These are phyloP conservation scores for Melampsora abietis-canadensis DNA, from an alignment of 1,284 basidiomycete genomes.

Conservation along the genomic window DNA sequence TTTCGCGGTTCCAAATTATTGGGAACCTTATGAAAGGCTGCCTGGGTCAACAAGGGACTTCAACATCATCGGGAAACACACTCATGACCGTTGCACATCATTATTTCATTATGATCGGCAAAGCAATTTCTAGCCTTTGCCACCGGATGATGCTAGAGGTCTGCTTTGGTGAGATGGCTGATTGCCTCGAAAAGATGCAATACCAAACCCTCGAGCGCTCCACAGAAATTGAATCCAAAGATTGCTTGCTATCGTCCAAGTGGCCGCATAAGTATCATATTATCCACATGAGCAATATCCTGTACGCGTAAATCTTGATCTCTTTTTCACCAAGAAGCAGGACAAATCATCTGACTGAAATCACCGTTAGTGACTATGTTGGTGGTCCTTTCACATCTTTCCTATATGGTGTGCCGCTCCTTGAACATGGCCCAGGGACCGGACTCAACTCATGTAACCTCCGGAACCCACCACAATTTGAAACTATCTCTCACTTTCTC, in stretches of 20 bases:
- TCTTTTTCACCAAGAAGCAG: background rate
- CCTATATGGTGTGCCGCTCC: background rate
- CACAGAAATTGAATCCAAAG: background rate
- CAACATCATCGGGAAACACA: background rate
- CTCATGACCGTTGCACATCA: background rate
- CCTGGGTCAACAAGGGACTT: background rate
- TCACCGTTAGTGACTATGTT: background rate
- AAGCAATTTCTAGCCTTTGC: background rate
- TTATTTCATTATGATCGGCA: background rate
- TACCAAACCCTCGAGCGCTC: background rate
- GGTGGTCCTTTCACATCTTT: conserved; percentile 1
- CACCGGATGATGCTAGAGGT: background rate
- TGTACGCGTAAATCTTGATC: background rate
- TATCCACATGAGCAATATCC: background rate
- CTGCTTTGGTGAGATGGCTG: background rate
- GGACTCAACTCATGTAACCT: background rate
- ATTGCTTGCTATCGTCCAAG: background rate
- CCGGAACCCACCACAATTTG: background rate
- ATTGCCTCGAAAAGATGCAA: background rate
- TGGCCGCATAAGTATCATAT: background rate
- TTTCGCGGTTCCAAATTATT: background rate
- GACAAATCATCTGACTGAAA: background rate
- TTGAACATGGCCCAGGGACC: background rate
- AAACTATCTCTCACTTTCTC: background rate
- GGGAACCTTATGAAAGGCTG: background rate